Conservation (phyloP, 208 protist genomes). For the Crithidia brevicula region DNA sequence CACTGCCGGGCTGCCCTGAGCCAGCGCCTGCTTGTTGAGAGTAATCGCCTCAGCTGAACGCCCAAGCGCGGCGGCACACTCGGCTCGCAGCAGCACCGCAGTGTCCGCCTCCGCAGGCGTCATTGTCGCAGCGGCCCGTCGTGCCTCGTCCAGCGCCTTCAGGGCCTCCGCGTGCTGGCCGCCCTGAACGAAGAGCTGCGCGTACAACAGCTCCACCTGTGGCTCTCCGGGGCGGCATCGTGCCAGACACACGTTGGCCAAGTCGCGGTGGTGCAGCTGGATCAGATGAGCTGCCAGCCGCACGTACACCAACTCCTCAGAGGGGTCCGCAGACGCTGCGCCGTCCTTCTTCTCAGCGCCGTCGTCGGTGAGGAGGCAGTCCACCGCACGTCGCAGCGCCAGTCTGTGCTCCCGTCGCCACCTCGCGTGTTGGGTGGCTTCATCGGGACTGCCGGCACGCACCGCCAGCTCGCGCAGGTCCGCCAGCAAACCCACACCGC, state of each 20-base stretch:
- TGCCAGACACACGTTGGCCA: conserved; percentile 77
- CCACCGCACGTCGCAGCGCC: conserved; percentile 55
- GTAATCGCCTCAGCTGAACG: conserved; percentile 48
- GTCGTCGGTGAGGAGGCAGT: conserved; percentile 7
- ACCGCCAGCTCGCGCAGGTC: conserved; percentile 57
- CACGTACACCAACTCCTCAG: conserved; percentile 41
- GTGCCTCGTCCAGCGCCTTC: conserved; percentile 35
- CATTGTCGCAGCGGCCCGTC: not conserved
- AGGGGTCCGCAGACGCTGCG: not conserved
- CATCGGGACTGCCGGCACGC: conserved; percentile 47
- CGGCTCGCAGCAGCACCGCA: conserved; percentile 62
- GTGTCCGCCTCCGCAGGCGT: conserved; percentile 32
- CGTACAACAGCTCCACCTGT: conserved; percentile 73
- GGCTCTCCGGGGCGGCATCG: conserved; percentile 45
- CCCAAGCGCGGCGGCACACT: conserved; percentile 63
- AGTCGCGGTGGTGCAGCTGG: conserved; percentile 67
- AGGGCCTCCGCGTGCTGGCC: conserved; percentile 74
- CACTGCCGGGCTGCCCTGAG: conserved; percentile 14
- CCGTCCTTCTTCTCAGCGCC: too few relatives aligned
- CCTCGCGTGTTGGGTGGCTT: conserved; percentile 40
- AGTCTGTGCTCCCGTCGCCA: conserved; percentile 66
- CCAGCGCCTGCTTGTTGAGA: conserved; percentile 68
- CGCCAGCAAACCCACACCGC: conserved; percentile 66
- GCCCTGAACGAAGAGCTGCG: conserved; percentile 71
- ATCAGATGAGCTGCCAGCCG: conserved; percentile 58